phyloP scores from a whole-genome alignment of 176 grass and related monocot genomes.

The Bromus sterilis region DNA sequence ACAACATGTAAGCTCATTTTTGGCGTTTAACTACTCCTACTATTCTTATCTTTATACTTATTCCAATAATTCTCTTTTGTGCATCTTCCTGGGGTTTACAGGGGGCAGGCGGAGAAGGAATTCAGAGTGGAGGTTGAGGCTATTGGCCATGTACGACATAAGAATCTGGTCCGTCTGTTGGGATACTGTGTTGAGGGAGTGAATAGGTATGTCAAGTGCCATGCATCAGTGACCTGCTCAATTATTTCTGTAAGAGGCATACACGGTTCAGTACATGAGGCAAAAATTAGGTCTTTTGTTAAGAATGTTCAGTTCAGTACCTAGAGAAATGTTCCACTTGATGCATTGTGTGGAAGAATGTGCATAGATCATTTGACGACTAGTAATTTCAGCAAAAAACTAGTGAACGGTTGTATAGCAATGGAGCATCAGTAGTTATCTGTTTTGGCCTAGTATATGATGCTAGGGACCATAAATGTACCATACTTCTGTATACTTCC shows the following conservation, averaged over 20 bases:
- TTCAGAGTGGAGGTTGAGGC: conserved; percentile 99
- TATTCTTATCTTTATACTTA: not conserved
- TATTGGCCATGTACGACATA: conserved; percentile 96
- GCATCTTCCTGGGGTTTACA: conserved; percentile 19
- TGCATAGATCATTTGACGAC: not conserved
- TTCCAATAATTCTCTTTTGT: not conserved
- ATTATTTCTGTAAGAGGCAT: not conserved
- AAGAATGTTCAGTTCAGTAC: not conserved
- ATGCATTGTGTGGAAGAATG: not conserved
- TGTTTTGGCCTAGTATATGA: not conserved
- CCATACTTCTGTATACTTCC: not conserved
- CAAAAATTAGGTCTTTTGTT: not conserved
- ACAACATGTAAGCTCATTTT: conserved; percentile 70
- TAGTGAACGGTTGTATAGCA: not conserved
- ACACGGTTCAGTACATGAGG: not conserved
- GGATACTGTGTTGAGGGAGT: conserved; percentile 96
- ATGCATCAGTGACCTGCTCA: not conserved
- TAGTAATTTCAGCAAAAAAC: not conserved
- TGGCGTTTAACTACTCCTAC: not conserved
- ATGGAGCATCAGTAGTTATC: not conserved
- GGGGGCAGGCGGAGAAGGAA: conserved; percentile 97
- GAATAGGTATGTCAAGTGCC: conserved; percentile 58
- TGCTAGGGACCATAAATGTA: not conserved
- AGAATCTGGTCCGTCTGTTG: conserved; percentile 90
- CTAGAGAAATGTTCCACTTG: not conserved